Base-by-base conservation (phyloP, 176 grass and related monocot species). In the Carex scoparia region DNA sequence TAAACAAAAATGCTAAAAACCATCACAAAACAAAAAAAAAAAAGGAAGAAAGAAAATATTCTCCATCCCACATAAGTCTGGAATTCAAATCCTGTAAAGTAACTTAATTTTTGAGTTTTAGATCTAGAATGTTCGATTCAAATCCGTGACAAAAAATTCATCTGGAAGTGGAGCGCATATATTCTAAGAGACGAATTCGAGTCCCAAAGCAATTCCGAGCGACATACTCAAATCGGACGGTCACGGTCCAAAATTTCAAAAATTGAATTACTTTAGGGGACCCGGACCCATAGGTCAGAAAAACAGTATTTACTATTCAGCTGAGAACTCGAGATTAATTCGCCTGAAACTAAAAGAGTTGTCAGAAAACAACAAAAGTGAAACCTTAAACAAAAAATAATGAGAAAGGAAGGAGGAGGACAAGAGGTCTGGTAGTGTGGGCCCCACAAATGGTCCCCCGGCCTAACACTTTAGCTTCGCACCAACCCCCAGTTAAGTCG, bases 241-340 rank as follows among this genome's bases (percentile, higher is more conserved):
- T 23, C 23, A 0, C 23, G 23, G 23, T 23, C 23, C 23, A 23
- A 23, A 23, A 23, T 23, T 23, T 23, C 23, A 23, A 23, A 23
- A 23, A 23, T 23, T 23, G 23, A 23, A 23, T 23, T 23, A 23
- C 23, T 23, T 23, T 23, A 23, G 23, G 23, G 23, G 23, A 23
- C 23, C 23, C 23, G 23, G 23, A 23, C 23, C 23, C 1, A 38
- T 4, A 38, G 11, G 33, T 69, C 4, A 69, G 40, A 69, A 40
- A 5, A 53, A 51, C 16, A 73, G 71, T 49, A 27, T 53, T 30
- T 23, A 75, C 10, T 51, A 27, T 51, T 28, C 3, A 51, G 42
- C 53, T 13, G 71, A 75, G 71, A 54, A 75, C 71, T 75, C 46
- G 71, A 75, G 46, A 75, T 75, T 75, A 75, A 75, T 75, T 75